Conservation (phyloP, 805 yeast genomes). For the Cyberlindnera maclurae region DNA sequence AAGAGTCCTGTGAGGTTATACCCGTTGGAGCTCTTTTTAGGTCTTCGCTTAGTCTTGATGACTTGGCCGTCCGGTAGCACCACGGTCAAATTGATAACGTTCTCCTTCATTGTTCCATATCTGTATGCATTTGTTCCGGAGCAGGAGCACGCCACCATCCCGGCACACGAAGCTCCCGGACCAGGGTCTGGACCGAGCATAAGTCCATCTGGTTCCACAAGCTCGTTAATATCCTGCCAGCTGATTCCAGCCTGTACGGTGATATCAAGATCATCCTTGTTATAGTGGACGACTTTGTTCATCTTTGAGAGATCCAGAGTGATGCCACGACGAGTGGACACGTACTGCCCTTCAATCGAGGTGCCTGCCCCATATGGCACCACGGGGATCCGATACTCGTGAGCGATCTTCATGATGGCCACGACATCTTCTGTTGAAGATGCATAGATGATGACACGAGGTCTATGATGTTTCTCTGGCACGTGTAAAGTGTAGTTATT, state of each 20-base stretch:
- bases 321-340: constrained; percentile 53
- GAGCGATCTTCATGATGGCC: constrained; percentile 45
- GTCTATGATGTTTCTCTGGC: constrained; percentile 35
- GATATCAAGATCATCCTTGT: constrained; percentile 60
- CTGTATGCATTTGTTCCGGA: constrained; percentile 75
- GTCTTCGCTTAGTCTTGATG: constrained; percentile 63
- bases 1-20: constrained; percentile 70
- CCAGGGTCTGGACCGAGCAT: constrained; percentile 75
- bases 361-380: constrained; percentile 62
- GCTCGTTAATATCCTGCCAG: constrained; percentile 62
- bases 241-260: constrained; percentile 73
- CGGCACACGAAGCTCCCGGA: constrained; percentile 75
- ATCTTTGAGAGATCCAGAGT: constrained; percentile 51
- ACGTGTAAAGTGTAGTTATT: constrained; percentile 43
- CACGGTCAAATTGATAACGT: constrained; percentile 57
- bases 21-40: constrained; percentile 73
- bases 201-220: constrained; percentile 38
- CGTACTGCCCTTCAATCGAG: constrained; percentile 60
- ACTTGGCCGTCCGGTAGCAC: constrained; percentile 77
- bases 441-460: constrained; percentile 41
- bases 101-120: constrained; percentile 76
- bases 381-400: constrained; percentile 48
- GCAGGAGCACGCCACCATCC: constrained; percentile 70
- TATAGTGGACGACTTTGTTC: constrained; percentile 50
- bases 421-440: constrained; percentile 51